Evolutionary conservation across 75 land plant genomes (phyloP), one percentile per base, ranked within the genome.

Genomic region (Azolla pinnata): DNA sequence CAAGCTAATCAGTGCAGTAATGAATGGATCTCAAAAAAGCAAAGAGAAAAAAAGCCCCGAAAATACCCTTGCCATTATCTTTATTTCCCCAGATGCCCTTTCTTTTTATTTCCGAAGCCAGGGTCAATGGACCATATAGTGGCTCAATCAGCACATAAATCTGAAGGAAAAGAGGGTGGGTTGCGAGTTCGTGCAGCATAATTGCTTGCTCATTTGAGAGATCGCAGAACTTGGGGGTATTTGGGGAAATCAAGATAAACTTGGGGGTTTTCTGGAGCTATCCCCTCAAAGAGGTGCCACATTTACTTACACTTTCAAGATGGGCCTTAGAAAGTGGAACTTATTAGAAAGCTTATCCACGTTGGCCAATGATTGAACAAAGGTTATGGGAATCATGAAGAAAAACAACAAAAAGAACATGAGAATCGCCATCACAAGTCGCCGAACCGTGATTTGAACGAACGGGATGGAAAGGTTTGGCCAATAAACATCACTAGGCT

Each of bases 401-500:
- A 88, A 92, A 60, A 88, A 92, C 4, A 92, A 67, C 35, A 88
- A 59, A 17, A 79, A 73, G 74, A 92, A 92, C 1, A 92, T 76
- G 1, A 66, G 23, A 8, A 80, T 58, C 0, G 80, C 61, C 33
- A 88, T 79, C 12, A 85, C 7, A 27, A 92, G 81, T 62, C 61
- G 82, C 27, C 98, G 69, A 1, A 83, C 69, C 42, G 69, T 73
- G 4, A 88, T 75, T 46, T 82, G 68, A 54, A 87, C 69, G 56
- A 80, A 87, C 28, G 97, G 97, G 35, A 92, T 84, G 17, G 88
- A 65, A 40, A 92, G 81, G 64, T 87, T 92, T 30, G 57, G 51
- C 97, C 97, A 92, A 60, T 82, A 87, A 44, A 92, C 81, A 75
- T 92, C 97, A 34, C 84, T 70, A 9, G 97, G 97, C 56, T 92